Base-by-base conservation (phyloP, 129 eudicot genomes). In the Pittosporum tobira region DNA sequence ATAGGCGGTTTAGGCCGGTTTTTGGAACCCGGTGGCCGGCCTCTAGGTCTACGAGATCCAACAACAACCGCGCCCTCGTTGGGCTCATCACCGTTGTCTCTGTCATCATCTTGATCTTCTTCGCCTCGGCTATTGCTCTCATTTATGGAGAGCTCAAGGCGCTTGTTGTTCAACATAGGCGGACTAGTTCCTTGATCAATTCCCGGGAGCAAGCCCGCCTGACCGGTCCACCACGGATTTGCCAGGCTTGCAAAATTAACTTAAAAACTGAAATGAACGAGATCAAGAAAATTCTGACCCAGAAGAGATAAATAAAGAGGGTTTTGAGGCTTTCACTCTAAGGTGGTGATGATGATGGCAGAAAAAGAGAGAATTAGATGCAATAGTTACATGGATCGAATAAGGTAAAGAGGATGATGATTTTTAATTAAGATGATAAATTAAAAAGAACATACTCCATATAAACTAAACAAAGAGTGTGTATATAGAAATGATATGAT, bases 1-100 rank as follows among this genome's bases (percentile, higher is more conserved):
- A 84, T 84, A 9, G 94, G 94, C 2, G 94, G 84, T 57, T 81
- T 81, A 1, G 85, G 85, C 28, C 78, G 74, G 80, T 84, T 80
- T 40, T 84, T 84, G 4, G 94, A 77, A 14, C 88, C 94, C 0
- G 94, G 79, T 0, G 94, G 94, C 2, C 94, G 79, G 47, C 94
- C 94, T 53, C 88, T 70, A 13, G 94, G 88, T 11, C 85, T 74
- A 24, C 94, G 66, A 4, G 63, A 74, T 3, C 73, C 78, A 16
- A 74, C 75, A 57, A 74, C 94, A 22, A 84, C 82, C 26, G 84
- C 84, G 2, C 94, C 94, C 47, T 80, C 94, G 42, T 72, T 74
- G 12, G 88, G 94, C 67, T 84, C 88, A 63, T 79, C 79, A 2
- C 71, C 67, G 36, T 48, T 65, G 23, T 71, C 82, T 49, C 64